A percentile compares a stretch with the other conserved stretches of the same genome.
These are phyloP conservation scores for Microbotryum intermedium DNA, from an alignment of 1,284 basidiomycete species.

Conservation along the genomic window DNA sequence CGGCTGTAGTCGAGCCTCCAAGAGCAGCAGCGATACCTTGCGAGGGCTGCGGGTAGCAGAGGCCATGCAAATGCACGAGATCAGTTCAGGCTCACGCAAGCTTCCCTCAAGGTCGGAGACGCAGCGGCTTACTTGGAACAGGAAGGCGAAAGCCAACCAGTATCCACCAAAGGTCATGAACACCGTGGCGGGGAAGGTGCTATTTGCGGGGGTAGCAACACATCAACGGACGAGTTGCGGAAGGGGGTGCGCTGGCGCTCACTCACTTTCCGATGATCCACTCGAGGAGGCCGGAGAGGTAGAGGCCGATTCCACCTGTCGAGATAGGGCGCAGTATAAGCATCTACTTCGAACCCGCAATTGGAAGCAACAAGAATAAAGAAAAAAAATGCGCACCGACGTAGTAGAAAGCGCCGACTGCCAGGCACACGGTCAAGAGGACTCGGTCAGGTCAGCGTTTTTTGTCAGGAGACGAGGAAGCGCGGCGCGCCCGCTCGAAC, in stretches of 20 bases:
- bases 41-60: constrained; percentile 9
- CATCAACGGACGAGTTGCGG: not conserved
- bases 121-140: not conserved
- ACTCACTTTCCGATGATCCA: constrained; percentile 17
- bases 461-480: not conserved
- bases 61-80: not conserved
- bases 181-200: constrained; percentile 29
- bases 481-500: not conserved
- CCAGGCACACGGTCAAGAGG: too few species aligned
- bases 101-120: too few species aligned
- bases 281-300: constrained; percentile 23
- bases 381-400: too few species aligned
- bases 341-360: too few species aligned
- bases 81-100: not conserved
- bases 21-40: constrained; percentile 15
- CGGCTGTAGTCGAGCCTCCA: constrained; percentile 7
- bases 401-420: too few species aligned
- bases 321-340: not conserved
- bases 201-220: not conserved
- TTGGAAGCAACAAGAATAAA: too few species aligned
- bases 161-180: constrained; percentile 31
- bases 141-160: constrained; percentile 17
- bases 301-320: constrained; percentile 18
- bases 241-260: not conserved
- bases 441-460: too few species aligned